phyloP scores from a whole-genome alignment of 2,329 filamentous ascomycete genomes.

The Coniochaeta ligniaria region DNA sequence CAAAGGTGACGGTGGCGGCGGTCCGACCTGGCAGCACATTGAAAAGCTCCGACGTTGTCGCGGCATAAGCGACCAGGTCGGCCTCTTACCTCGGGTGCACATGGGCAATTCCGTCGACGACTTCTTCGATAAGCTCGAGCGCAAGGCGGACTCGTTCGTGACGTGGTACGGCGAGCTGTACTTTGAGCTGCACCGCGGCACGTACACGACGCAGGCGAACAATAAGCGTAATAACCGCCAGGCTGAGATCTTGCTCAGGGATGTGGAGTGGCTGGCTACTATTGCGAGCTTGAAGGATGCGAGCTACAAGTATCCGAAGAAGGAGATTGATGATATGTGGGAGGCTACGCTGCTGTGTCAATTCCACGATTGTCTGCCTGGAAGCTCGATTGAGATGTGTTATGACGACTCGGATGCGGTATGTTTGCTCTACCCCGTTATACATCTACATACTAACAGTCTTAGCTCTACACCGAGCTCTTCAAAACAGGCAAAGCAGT shows the following conservation, averaged over 20 bases:
- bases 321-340: conserved; percentile 94
- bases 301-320: conserved; percentile 84
- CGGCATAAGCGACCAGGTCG: conserved; percentile 81
- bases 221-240: conserved; percentile 93
- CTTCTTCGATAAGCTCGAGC: conserved; percentile 81
- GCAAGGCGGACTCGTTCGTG: conserved; percentile 70
- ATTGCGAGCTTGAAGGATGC: conserved; percentile 68
- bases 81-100: conserved; percentile 77
- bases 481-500: conserved; percentile 70
- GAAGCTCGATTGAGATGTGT: conserved; percentile 95
- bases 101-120: conserved; percentile 88
- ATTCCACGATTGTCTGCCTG: conserved; percentile 95
- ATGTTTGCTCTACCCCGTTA: conserved; percentile 14
- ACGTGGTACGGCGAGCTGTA: conserved; percentile 99
- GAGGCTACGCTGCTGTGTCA: conserved; percentile 86
- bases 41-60: conserved; percentile 92
- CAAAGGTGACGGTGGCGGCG: conserved; percentile 93
- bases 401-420: conserved; percentile 89
- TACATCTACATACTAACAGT: conserved; percentile 14
- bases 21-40: conserved; percentile 86
- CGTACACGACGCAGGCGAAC: conserved; percentile 94
- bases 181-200: conserved; percentile 94
- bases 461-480: conserved; percentile 69
- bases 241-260: conserved; percentile 76
- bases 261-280: conserved; percentile 83